phyloP scores from a whole-genome alignment of 83 land plant genomes.

The Thuja plicata region DNA sequence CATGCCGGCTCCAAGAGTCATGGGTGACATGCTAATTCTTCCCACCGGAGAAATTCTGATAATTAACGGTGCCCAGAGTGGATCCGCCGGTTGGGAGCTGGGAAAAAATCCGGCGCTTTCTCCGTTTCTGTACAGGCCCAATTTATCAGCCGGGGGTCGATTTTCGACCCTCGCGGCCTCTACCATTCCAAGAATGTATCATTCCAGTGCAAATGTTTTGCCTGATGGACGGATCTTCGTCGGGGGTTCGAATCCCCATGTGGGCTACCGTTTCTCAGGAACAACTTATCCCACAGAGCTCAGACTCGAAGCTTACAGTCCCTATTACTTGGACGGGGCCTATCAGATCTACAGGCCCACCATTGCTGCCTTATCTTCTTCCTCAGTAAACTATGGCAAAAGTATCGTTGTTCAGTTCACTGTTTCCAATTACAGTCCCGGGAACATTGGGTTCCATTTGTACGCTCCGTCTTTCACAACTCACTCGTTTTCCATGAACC shows the following conservation, averaged over 20 bases:
- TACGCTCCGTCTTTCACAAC: conserved; percentile 46
- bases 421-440: too few species aligned
- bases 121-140: neutral
- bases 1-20: conserved; percentile 19
- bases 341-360: conserved; percentile 12
- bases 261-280: neutral
- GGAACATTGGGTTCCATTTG: conserved; percentile 34
- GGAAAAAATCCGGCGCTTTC: neutral
- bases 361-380: conserved; percentile 10
- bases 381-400: conserved; percentile 14
- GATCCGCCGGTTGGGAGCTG: conserved; percentile 1
- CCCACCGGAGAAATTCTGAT: conserved; percentile 20
- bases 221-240: neutral
- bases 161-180: neutral
- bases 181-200: neutral
- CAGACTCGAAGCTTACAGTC: conserved; percentile 41
- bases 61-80: conserved; percentile 16
- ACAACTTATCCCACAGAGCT: conserved; percentile 16
- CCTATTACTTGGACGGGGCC: conserved; percentile 19
- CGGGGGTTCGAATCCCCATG: conserved; percentile 8
- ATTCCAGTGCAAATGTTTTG: conserved; percentile 2
- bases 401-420: conserved; percentile 13
- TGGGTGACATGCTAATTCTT: conserved; percentile 22
- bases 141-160: neutral
- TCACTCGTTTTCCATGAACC: conserved; percentile 48